phyloP scores from a whole-genome alignment of 2,329 filamentous ascomycete genomes.

The Fusarium agapanthi region DNA sequence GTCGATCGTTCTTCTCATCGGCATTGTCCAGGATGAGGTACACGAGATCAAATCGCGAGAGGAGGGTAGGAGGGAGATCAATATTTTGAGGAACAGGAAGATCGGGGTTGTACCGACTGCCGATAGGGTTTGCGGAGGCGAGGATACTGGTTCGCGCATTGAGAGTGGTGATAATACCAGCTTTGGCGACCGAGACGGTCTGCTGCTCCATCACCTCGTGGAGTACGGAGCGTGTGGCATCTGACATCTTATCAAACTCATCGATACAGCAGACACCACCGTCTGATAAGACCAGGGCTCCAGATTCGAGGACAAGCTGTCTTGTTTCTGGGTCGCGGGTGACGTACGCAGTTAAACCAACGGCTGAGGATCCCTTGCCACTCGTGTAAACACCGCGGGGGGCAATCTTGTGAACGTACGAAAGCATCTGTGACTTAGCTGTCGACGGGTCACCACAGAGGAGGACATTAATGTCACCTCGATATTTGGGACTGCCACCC shows the following conservation, averaged over 20 bases:
- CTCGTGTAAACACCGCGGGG: conserved; percentile 86
- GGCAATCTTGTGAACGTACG: conserved; percentile 97
- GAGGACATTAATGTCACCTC: conserved; percentile 96
- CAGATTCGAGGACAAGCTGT: conserved; percentile 82
- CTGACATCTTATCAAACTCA: conserved; percentile 89
- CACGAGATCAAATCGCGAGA: conserved; percentile 96
- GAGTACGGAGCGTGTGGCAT: conserved; percentile 79
- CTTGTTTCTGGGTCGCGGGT: conserved; percentile 83
- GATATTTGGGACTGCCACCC: conserved; percentile 92
- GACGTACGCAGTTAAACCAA: conserved; percentile 83
- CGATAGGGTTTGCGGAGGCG: conserved; percentile 96
- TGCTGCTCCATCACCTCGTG: conserved; percentile 92
- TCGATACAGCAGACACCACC: conserved; percentile 87
- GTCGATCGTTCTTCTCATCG: conserved; percentile 88
- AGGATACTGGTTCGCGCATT: conserved; percentile 96
- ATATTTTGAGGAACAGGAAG: conserved; percentile 98
- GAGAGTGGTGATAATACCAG: conserved; percentile 94
- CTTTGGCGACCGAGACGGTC: conserved; percentile 86
- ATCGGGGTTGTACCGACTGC: conserved; percentile 96
- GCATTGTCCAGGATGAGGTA: conserved; percentile 95
- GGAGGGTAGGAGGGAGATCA: conserved; percentile 90
- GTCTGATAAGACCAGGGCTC: conserved; percentile 80
- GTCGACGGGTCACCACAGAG: conserved; percentile 98
- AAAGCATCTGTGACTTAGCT: conserved; percentile 91
- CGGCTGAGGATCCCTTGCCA: conserved; percentile 81